These are phyloP conservation scores for Lentinula novae-zelandiae DNA, from an alignment of 1,284 basidiomycete genomes.

Conservation along the genomic window DNA sequence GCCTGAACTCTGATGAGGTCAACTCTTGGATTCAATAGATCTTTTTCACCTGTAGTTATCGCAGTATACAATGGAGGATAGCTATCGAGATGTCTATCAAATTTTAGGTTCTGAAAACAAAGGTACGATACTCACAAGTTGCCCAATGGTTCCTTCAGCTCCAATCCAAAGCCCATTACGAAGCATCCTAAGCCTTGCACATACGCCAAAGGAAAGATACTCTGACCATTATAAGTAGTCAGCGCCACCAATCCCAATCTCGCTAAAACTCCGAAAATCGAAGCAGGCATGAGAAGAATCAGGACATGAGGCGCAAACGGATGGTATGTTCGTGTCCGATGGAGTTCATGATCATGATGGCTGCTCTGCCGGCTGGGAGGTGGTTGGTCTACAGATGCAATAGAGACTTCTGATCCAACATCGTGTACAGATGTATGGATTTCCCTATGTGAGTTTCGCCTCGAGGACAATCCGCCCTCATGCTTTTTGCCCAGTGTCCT, in stretches of 20 bases:
- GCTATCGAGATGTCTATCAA: constrained; percentile 34
- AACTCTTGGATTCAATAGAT: not conserved
- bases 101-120: not conserved
- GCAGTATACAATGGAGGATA: constrained; percentile 88
- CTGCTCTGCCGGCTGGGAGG: constrained; percentile 1
- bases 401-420: constrained; percentile 6
- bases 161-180: constrained; percentile 82
- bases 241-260: constrained; percentile 74
- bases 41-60: constrained; percentile 71
- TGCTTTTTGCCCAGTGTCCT: constrained; percentile 1
- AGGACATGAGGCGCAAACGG: constrained; percentile 65
- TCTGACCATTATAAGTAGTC: constrained; percentile 66
- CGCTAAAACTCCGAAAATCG: constrained; percentile 77
- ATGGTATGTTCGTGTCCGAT: constrained; percentile 17
- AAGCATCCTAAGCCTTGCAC: constrained; percentile 88
- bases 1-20: constrained; percentile 40
- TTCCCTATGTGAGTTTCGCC: constrained; percentile 1
- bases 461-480: not conserved
- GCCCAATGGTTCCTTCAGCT: constrained; percentile 67
- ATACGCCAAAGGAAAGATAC: constrained; percentile 85
- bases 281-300: constrained; percentile 70
- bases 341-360: constrained; percentile 3
- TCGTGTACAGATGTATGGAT: constrained; percentile 10
- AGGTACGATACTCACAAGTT: constrained; percentile 53
- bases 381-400: constrained; percentile 7